Evolutionary conservation across 768 basidiomycete species (phyloP).

Genomic region (Boletus pseudo-olivaceus): DNA sequence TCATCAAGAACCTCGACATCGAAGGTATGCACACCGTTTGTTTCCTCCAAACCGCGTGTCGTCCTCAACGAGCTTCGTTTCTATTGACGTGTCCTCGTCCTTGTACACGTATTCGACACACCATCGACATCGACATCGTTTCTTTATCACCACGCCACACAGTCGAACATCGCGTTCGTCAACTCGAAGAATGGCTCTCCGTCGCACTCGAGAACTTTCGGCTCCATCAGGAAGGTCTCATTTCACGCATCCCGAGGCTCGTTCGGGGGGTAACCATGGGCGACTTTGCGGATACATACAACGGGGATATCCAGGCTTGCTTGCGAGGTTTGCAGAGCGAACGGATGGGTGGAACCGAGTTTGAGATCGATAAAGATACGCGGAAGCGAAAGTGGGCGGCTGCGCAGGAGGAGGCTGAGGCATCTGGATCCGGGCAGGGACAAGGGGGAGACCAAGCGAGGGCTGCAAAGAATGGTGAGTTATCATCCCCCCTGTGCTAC

Average conservation of each 20-base stretch:
- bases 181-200: slow-evolving; percentile 72
- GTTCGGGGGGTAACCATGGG: slow-evolving; percentile 70
- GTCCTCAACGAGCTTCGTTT: not conserved
- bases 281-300: slow-evolving; percentile 76
- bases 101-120: too few relatives aligned
- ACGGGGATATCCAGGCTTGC: slow-evolving; percentile 70
- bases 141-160: slow-evolving; percentile 1
- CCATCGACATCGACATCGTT: not conserved
- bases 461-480: slow-evolving; percentile 56
- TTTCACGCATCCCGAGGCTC: slow-evolving; percentile 71
- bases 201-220: slow-evolving; percentile 72
- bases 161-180: slow-evolving; percentile 74
- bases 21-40: slow-evolving; percentile 50
- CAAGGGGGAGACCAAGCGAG: slow-evolving; percentile 29
- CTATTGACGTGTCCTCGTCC: too few relatives aligned
- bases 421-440: slow-evolving; percentile 30
- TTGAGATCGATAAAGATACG: slow-evolving; percentile 62
- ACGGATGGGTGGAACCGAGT: slow-evolving; percentile 47
- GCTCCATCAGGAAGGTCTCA: slow-evolving; percentile 70
- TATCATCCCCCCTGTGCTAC: not conserved
- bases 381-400: slow-evolving; percentile 78
- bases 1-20: slow-evolving; percentile 74
- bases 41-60: not conserved
- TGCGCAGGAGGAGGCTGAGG: slow-evolving; percentile 51
- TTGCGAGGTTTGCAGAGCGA: slow-evolving; percentile 67